A percentile compares a stretch with the other conserved stretches of the same genome.
Evolutionary conservation across 2,329 filamentous ascomycete genomes (phyloP).

Genomic region (Ceratocystis alfenasii): DNA sequence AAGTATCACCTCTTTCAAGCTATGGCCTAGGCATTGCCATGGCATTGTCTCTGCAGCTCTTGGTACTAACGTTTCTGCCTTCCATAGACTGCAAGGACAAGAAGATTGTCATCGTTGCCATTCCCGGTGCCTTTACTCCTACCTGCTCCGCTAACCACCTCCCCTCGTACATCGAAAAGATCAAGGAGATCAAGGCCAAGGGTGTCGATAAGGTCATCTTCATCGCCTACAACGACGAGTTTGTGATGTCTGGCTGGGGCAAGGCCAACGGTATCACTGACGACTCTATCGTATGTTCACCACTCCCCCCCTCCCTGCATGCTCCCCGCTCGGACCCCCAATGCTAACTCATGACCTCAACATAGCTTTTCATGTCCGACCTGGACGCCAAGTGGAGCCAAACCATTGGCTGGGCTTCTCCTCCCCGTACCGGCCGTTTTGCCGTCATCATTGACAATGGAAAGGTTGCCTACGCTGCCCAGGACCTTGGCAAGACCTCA

Average conservation of each 20-base stretch:
- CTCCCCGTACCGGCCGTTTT: conserved; percentile 65
- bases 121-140: conserved; percentile 69
- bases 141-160: conserved; percentile 74
- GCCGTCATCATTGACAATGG: conserved; percentile 73
- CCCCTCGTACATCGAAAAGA: conserved; percentile 64
- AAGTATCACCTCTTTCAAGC: conserved; percentile 24
- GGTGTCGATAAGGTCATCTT: conserved; percentile 73
- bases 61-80: neutral
- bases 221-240: conserved; percentile 74
- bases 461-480: conserved; percentile 70
- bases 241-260: conserved; percentile 79
- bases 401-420: conserved; percentile 63
- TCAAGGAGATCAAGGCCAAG: conserved; percentile 60
- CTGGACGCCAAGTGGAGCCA: conserved; percentile 57
- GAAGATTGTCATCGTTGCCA: conserved; percentile 45
- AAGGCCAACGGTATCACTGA: conserved; percentile 73
- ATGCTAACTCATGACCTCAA: conserved; percentile 17
- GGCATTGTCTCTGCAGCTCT: neutral
- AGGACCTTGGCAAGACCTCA: conserved; percentile 44
- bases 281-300: conserved; percentile 44
- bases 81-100: conserved; percentile 43
- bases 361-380: conserved; percentile 64
- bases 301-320: conserved; percentile 21
- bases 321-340: neutral
- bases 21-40: neutral